phyloP scores from a whole-genome alignment of 495 filamentous ascomycete species.

The Coniosporium apollinis region DNA sequence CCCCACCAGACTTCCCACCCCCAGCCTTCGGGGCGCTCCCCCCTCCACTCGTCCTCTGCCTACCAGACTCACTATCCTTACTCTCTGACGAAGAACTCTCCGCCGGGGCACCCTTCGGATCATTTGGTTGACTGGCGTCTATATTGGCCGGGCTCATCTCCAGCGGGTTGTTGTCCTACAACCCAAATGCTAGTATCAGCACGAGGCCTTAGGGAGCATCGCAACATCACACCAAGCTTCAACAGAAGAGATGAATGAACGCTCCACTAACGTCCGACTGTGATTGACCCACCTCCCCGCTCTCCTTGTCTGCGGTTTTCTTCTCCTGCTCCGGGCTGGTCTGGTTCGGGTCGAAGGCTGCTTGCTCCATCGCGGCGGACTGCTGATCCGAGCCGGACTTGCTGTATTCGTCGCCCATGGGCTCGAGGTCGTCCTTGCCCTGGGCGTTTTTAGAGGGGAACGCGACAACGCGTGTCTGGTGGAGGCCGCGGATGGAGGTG shows the following conservation, averaged over 20 bases:
- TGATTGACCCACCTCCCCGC: constrained; percentile 6
- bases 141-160: constrained; percentile 44
- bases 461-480: too few relatives aligned
- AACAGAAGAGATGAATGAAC: background rate
- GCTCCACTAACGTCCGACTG: background rate
- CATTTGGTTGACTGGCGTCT: constrained; percentile 35
- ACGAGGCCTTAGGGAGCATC: too few relatives aligned
- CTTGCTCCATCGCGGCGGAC: constrained; percentile 25
- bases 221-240: too few relatives aligned
- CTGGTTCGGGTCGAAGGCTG: constrained; percentile 42
- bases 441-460: constrained; percentile 24
- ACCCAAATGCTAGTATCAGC: background rate
- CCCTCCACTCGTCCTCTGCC: constrained; percentile 27
- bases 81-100: constrained; percentile 20
- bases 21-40: constrained; percentile 31
- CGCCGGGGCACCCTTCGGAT: constrained; percentile 30
- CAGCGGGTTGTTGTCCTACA: constrained; percentile 28
- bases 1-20: constrained; percentile 13
- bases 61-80: constrained; percentile 19
- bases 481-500: too few relatives aligned
- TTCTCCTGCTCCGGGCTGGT: constrained; percentile 41
- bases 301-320: constrained; percentile 19
- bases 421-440: constrained; percentile 38
- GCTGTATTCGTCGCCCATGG: constrained; percentile 37
- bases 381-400: constrained; percentile 40